phyloP scores from a whole-genome alignment of 2,329 filamentous ascomycete genomes.

The Juglanconis sp. region DNA sequence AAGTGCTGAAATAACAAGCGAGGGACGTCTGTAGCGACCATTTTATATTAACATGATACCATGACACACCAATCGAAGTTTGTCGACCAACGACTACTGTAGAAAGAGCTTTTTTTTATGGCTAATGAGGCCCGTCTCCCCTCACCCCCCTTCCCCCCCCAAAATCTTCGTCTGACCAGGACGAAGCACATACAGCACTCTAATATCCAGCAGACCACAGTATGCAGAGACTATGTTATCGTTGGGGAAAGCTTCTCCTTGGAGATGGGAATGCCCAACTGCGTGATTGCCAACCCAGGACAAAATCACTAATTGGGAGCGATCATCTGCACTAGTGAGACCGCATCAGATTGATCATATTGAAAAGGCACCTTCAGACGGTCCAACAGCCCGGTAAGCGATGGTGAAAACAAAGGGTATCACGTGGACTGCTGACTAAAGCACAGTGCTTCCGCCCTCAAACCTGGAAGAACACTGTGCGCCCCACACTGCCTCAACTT shows the following conservation, averaged over 20 bases:
- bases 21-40: no score
- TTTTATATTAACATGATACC: neutral
- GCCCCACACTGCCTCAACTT: neutral
- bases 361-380: neutral
- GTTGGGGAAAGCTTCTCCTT: no score
- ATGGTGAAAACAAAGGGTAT: neutral
- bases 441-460: slow-evolving; percentile 1
- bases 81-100: neutral
- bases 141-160: no score
- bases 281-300: no score
- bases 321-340: neutral
- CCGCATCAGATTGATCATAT: neutral
- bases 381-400: no score
- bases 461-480: neutral
- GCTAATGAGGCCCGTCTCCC: neutral
- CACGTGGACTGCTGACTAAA: slow-evolving; percentile 13
- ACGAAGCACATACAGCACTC: no score
- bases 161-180: no score
- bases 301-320: no score
- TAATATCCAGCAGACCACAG: no score
- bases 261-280: no score
- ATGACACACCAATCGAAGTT: neutral
- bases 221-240: no score
- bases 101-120: neutral
- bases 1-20: neutral